A percentile compares a stretch with the other conserved stretches of the same genome.
Conservation (phyloP, 257 asterid species). For the Capsicum pubescens region DNA sequence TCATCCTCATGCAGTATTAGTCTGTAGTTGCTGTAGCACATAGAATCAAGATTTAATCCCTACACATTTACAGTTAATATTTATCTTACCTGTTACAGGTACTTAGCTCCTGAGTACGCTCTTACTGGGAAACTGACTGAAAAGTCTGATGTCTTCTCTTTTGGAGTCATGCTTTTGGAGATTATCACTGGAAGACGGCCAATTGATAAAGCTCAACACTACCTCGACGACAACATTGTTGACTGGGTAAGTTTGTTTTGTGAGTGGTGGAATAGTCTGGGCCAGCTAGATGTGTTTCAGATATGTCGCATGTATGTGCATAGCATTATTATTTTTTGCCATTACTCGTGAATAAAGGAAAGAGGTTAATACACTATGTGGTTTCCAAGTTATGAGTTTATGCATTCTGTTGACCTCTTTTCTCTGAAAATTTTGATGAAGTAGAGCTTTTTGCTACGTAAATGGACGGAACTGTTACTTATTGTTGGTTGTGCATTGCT, state of each 20-base stretch:
- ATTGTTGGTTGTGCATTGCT: background rate
- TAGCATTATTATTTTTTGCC: background rate
- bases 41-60: background rate
- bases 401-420: constrained; percentile 8
- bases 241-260: constrained; percentile 72
- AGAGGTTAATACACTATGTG: constrained; percentile 8
- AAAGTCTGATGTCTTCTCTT: constrained; percentile 87
- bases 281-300: background rate
- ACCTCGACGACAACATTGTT: constrained; percentile 83
- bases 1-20: constrained; percentile 21
- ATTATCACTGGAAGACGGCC: constrained; percentile 90
- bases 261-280: background rate
- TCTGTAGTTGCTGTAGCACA: constrained; percentile 16
- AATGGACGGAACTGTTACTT: background rate
- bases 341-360: background rate
- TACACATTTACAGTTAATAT: background rate
- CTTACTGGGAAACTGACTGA: constrained; percentile 88
- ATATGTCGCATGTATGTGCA: background rate
- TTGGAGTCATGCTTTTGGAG: constrained; percentile 91
- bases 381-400: background rate
- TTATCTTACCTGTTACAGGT: constrained; percentile 52
- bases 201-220: constrained; percentile 75
- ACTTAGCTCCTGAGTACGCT: constrained; percentile 95
- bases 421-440: background rate
- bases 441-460: background rate